Evolutionary conservation across 2,329 filamentous ascomycete genomes (phyloP).

Genomic region (Paracoccidioides lutzii): DNA sequence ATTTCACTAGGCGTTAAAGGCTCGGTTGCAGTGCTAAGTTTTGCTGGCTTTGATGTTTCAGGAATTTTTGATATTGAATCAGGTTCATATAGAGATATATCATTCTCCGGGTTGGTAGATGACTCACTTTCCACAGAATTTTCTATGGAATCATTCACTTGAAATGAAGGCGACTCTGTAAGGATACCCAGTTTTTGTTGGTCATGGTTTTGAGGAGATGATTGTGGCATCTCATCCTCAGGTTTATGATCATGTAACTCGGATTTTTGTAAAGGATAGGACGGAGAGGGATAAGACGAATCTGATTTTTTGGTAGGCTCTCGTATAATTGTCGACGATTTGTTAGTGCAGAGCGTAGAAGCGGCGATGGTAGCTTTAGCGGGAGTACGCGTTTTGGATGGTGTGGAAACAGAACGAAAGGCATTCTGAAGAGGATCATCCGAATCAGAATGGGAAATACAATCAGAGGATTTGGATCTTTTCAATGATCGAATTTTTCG

Average conservation of each 20-base stretch:
- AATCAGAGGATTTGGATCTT: conserved; percentile 10
- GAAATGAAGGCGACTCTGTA: background rate
- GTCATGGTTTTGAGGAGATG: background rate
- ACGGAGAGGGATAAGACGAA: background rate
- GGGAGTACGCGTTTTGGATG: background rate
- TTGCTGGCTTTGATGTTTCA: background rate
- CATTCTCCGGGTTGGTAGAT: background rate
- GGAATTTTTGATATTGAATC: background rate
- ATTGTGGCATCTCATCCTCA: background rate
- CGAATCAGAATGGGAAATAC: conserved; percentile 23
- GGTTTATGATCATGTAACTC: background rate
- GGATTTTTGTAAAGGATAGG: too few relatives aligned
- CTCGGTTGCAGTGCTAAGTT: background rate
- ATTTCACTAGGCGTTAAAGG: conserved; percentile 6
- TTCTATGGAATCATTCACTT: background rate
- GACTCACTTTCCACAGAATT: background rate
- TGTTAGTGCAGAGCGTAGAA: background rate
- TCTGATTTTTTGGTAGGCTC: background rate
- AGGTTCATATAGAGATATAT: background rate
- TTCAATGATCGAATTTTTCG: conserved; percentile 11
- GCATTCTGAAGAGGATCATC: conserved; percentile 31
- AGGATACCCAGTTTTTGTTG: background rate
- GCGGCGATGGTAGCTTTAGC: background rate
- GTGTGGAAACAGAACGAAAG: conserved; percentile 17
- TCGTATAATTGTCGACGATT: background rate